Base-by-base conservation (phyloP, 2,329 filamentous ascomycete genomes). In the Apiospora sp. region DNA sequence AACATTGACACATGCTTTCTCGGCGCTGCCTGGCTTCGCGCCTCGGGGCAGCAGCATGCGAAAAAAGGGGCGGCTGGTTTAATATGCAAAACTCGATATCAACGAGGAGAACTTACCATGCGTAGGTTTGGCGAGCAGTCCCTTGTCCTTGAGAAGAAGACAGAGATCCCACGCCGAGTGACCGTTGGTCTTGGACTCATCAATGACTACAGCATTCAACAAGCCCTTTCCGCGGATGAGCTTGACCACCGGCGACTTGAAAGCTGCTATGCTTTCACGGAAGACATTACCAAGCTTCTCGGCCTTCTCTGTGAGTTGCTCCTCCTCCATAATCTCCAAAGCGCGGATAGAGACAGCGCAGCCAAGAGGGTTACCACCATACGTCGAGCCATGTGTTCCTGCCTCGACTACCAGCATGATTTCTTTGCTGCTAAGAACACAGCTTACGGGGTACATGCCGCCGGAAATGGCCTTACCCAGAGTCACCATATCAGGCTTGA, bases 361-460 rank as follows among this genome's bases (percentile, higher is more conserved):
- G 34, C 95, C 96, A 16, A 99, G 88, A 24, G 96, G 96, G 85
- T 99, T 99, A 69, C 96, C 96, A 74, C 96, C 96, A 80, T 98
- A 99, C n/a, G 96, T 99, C 58, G 94, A 98, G 68, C 96, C 96
- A 84, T 99, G 96, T 37, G 96, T 98, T 73, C 96, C 96, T 37
- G 96, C 94, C 87, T 99, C 96, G 75, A 99, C 88, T 13, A 96
- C 96, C 76, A 98, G 89, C 95, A 99, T 98, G 75, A 98, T 88
- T 72, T 98, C 95, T 84, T 93, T 95, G 79, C 92, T 92, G 74
- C 93, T 92, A 70, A 99, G 88, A 68, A 99, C 95, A 79, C 92
- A 95, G 74, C 95, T 98, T 72, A 99, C 96, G n/a, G 96, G 96
- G 85, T 99, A 99, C 93, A 98, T 96, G 83, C 96, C 96, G 75